Evolutionary conservation across 176 grass and related monocot species (phyloP).

Genomic region (Phyllostachys edulis): DNA sequence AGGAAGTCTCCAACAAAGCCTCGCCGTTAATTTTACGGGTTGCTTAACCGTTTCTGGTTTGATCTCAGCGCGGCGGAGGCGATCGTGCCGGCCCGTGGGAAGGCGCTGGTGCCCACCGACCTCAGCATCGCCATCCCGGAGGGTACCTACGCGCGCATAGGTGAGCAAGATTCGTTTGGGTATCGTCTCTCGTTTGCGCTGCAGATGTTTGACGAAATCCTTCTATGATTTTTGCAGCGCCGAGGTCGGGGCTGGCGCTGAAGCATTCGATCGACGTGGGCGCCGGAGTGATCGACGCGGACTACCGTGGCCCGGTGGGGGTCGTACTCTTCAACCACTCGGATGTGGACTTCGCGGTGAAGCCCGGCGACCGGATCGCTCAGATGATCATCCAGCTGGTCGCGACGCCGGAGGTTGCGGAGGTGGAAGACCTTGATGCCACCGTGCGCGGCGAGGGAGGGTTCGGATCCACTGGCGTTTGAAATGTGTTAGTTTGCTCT

Average conservation of each 20-base stretch:
- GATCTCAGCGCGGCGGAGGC: conserved; percentile 47
- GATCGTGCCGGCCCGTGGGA: conserved; percentile 71
- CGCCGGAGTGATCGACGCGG: conserved; percentile 84
- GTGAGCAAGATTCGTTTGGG: conserved; percentile 4
- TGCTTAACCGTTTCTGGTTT: background rate
- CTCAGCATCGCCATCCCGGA: conserved; percentile 80
- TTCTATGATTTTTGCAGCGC: conserved; percentile 22
- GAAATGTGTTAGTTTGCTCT: background rate
- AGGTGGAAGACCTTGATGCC: conserved; percentile 80
- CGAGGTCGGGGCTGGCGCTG: conserved; percentile 69
- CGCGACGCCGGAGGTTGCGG: conserved; percentile 61
- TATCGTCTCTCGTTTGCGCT: background rate
- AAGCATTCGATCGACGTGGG: conserved; percentile 90
- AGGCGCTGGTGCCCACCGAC: conserved; percentile 71
- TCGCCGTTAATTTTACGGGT: background rate
- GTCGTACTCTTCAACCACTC: conserved; percentile 96
- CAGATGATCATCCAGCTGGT: conserved; percentile 79
- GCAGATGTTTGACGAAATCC: conserved; percentile 37
- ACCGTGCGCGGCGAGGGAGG: conserved; percentile 74
- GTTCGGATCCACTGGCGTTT: conserved; percentile 81
- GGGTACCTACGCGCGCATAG: conserved; percentile 86
- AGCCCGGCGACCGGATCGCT: conserved; percentile 61
- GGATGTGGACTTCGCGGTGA: conserved; percentile 68
- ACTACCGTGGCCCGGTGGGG: conserved; percentile 73
- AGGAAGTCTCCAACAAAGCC: background rate